Evolutionary conservation across 169 alveolate species (phyloP).

Genomic region (Besnoitia besnoiti): DNA sequence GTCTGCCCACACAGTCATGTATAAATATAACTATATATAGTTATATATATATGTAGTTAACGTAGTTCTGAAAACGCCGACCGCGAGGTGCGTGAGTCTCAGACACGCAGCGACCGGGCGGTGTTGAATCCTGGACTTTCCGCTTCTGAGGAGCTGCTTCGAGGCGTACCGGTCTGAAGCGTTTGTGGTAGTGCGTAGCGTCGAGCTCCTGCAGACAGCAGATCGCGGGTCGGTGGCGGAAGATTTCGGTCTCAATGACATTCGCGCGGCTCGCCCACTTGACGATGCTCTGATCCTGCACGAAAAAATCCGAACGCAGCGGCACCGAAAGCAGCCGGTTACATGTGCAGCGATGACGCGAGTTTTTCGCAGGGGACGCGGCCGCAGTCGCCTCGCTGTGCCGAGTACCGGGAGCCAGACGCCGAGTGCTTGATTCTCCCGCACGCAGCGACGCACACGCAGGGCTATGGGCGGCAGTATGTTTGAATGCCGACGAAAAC

Average conservation of each 20-base stretch:
- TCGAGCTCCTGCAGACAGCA: conserved; percentile 34
- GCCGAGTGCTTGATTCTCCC: too few species aligned
- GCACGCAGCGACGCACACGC: too few species aligned
- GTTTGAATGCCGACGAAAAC: not conserved
- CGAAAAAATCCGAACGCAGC: not conserved
- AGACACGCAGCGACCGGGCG: too few species aligned
- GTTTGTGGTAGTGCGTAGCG: not conserved
- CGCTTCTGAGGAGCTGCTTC: not conserved
- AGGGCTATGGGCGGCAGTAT: too few species aligned
- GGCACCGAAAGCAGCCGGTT: too few species aligned
- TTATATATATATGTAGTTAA: not conserved
- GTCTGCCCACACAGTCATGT: not conserved
- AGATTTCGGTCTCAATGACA: not conserved
- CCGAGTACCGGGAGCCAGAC: too few species aligned
- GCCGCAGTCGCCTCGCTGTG: too few species aligned
- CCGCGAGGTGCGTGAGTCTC: not conserved
- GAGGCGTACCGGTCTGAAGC: not conserved
- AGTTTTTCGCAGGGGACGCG: too few species aligned
- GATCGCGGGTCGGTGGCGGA: conserved; percentile 18
- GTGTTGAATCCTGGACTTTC: not conserved
- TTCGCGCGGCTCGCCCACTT: conserved; percentile 14
- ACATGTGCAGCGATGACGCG: too few species aligned
- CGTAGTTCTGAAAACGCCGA: not conserved
- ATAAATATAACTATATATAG: too few species aligned
- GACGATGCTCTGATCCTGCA: conserved; percentile 29